Evolutionary conservation across 176 grass and related monocot species (phyloP).

Genomic region (Oryza meridionalis): DNA sequence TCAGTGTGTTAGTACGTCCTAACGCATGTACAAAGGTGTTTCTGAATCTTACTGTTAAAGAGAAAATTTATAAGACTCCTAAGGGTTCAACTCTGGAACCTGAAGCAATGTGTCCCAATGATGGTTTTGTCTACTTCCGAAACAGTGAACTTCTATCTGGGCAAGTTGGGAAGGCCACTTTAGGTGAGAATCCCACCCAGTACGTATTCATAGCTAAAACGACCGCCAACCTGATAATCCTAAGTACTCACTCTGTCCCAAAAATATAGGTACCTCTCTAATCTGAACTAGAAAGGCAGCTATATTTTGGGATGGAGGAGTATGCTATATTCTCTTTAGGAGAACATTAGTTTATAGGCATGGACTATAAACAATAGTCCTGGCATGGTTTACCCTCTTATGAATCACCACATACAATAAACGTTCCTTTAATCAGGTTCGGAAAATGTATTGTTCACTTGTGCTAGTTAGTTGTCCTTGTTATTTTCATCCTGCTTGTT

Average conservation of each 20-base stretch:
- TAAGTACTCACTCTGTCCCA: too few species aligned
- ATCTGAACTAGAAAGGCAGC: too few species aligned
- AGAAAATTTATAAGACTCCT: constrained; percentile 62
- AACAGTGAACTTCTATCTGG: constrained; percentile 94
- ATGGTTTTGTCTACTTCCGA: constrained; percentile 91
- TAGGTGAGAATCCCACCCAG: constrained; percentile 59
- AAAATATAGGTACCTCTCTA: too few species aligned
- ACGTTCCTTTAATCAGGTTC: neutral
- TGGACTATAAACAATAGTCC: neutral
- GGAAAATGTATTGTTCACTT: constrained; percentile 21
- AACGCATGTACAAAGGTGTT: constrained; percentile 89
- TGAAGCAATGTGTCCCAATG: constrained; percentile 87
- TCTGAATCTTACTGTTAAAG: constrained; percentile 80
- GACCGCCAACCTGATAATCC: neutral
- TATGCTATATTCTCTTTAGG: too few species aligned
- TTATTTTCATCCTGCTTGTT: constrained; percentile 20
- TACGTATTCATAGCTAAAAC: neutral
- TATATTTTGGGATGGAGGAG: too few species aligned
- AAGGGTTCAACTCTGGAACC: too few species aligned
- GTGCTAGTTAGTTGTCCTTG: neutral
- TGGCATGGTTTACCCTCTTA: neutral
- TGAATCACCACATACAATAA: constrained; percentile 22
- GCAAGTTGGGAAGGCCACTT: constrained; percentile 84
- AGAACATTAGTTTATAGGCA: neutral
- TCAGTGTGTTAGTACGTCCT: constrained; percentile 87